Conservation (phyloP, 2,329 filamentous ascomycete species). For the Diaporthe velutina region DNA sequence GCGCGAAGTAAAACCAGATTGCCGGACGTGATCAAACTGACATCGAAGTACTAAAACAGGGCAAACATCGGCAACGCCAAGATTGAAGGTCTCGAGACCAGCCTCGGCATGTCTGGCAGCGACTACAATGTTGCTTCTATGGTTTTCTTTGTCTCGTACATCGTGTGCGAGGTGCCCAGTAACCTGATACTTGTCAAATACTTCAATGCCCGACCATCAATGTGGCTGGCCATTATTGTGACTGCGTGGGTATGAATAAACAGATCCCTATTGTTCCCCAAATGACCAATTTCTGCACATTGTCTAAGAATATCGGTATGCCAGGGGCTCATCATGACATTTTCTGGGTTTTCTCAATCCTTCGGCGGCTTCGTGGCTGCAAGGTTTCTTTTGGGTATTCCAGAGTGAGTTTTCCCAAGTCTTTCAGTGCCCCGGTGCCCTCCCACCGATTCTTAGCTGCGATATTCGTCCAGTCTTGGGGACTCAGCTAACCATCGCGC, state of each 20-base stretch:
- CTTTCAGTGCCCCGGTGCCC: too few species aligned
- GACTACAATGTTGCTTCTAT: slow-evolving; percentile 49
- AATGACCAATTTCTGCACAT: not conserved
- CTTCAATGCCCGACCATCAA: not conserved
- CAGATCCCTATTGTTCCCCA: not conserved
- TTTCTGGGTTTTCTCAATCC: slow-evolving; percentile 59
- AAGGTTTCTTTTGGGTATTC: slow-evolving; percentile 59
- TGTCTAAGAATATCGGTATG: not conserved
- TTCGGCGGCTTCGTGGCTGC: slow-evolving; percentile 55
- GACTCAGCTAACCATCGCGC: not conserved
- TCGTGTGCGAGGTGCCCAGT: slow-evolving; percentile 44
- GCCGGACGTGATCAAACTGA: not conserved
- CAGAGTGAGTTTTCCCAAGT: slow-evolving; percentile 55
- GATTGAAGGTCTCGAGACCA: slow-evolving; percentile 47
- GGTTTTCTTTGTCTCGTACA: slow-evolving; percentile 50
- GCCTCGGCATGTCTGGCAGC: slow-evolving; percentile 46
- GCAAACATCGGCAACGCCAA: slow-evolving; percentile 46
- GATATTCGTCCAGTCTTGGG: not conserved
- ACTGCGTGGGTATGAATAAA: slow-evolving; percentile 10
- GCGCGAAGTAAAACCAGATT: not conserved
- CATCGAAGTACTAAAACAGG: not conserved
- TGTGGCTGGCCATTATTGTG: not conserved
- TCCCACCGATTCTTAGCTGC: not conserved
- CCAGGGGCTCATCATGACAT: slow-evolving; percentile 59
- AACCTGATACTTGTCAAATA: slow-evolving; percentile 9